phyloP scores from a whole-genome alignment of 1,139 yeast genomes.

The Scheffersomyces quercinus region DNA sequence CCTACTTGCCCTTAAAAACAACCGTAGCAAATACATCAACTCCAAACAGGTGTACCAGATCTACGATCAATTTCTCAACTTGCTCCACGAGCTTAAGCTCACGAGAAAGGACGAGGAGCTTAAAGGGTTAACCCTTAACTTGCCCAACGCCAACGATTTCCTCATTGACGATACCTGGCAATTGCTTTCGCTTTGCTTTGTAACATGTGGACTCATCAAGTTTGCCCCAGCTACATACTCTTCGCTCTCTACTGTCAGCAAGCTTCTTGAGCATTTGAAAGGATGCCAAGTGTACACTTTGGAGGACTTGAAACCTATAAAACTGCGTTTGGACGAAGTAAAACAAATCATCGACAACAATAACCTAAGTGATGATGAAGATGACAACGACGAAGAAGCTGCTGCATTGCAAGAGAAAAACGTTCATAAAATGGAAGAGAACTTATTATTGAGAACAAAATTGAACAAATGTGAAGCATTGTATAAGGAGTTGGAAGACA shows the following conservation, averaged over 20 bases:
- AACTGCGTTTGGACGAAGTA: conserved; percentile 68
- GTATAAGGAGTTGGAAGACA: conserved; percentile 51
- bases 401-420: conserved; percentile 10
- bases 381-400: conserved; percentile 28
- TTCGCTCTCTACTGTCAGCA: conserved; percentile 78
- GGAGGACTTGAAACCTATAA: conserved; percentile 78
- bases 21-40: conserved; percentile 61
- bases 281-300: conserved; percentile 82
- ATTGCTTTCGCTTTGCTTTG: conserved; percentile 76
- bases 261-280: conserved; percentile 75
- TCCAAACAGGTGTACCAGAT: conserved; percentile 61
- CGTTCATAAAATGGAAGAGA: conserved; percentile 53
- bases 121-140: conserved; percentile 38
- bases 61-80: conserved; percentile 53
- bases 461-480: conserved; percentile 57
- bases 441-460: conserved; percentile 56
- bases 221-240: conserved; percentile 95
- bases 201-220: conserved; percentile 87
- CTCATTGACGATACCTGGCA: conserved; percentile 90
- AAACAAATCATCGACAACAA: conserved; percentile 54
- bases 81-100: conserved; percentile 51
- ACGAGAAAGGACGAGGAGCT: conserved; percentile 52
- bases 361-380: conserved; percentile 19
- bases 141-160: conserved; percentile 58
- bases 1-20: conserved; percentile 60